These are phyloP conservation scores for Diaporthe sp. DNA, from an alignment of 2,329 filamentous ascomycete species.

Conservation along the genomic window DNA sequence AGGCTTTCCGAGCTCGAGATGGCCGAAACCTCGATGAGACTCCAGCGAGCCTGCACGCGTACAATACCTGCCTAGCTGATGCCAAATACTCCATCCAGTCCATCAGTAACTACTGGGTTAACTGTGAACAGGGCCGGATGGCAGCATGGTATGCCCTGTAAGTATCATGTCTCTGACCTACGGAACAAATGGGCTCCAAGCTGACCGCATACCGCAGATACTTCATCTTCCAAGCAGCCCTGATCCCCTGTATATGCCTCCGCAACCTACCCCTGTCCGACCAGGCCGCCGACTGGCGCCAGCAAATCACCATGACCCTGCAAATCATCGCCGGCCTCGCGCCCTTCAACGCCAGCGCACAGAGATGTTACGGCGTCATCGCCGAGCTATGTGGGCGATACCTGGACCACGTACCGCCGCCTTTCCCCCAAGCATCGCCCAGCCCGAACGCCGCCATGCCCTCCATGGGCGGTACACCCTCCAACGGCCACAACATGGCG, in stretches of 20 bases:
- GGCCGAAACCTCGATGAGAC: slow-evolving; percentile 42
- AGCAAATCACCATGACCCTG: slow-evolving; percentile 56
- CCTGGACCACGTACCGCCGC: slow-evolving; percentile 46
- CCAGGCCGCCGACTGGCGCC: slow-evolving; percentile 56
- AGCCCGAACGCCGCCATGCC: slow-evolving; percentile 37
- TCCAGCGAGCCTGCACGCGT: slow-evolving; percentile 47
- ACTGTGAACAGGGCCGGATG: slow-evolving; percentile 55
- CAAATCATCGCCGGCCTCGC: slow-evolving; percentile 54
- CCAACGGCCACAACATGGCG: slow-evolving; percentile 33
- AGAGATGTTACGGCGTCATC: slow-evolving; percentile 59
- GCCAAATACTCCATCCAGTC: slow-evolving; percentile 57
- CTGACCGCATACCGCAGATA: slow-evolving; percentile 47
- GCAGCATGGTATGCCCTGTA: slow-evolving; percentile 59
- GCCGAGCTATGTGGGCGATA: slow-evolving; percentile 57
- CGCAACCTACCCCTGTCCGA: slow-evolving; percentile 57
- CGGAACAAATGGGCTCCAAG: no score
- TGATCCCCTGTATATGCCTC: slow-evolving; percentile 63
- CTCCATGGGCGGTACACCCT: neutral
- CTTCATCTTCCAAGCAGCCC: slow-evolving; percentile 63
- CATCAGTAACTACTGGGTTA: slow-evolving; percentile 56
- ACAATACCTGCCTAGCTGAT: slow-evolving; percentile 56
- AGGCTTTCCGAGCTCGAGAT: slow-evolving; percentile 48
- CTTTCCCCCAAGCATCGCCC: slow-evolving; percentile 41
- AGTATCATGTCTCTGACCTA: slow-evolving; percentile 33
- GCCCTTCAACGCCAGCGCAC: slow-evolving; percentile 56